Percentiles rank a stretch among this genome's conserved stretches.
Conservation (phyloP, 345 rosid species). For the Dovyalis caffra region DNA sequence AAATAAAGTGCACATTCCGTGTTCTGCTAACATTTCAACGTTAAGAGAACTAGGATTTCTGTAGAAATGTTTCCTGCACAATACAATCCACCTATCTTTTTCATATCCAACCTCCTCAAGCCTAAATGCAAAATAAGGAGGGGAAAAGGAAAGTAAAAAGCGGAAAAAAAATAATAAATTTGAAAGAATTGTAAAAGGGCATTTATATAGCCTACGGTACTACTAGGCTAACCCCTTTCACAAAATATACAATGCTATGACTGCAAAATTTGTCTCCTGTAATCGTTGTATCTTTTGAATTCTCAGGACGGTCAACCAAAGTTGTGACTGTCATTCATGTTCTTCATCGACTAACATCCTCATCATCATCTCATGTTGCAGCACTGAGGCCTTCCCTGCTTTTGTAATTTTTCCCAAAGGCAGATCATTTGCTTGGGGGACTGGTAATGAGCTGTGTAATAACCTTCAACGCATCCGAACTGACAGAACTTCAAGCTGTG, state of each 20-base stretch:
- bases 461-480: slow-evolving; percentile 83
- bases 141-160: no score
- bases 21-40: background rate
- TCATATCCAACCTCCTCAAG: background rate
- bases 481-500: slow-evolving; percentile 92
- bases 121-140: background rate
- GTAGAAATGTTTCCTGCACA: background rate
- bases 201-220: background rate
- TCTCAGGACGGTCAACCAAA: background rate
- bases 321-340: background rate
- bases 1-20: background rate
- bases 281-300: background rate
- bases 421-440: slow-evolving; percentile 95
- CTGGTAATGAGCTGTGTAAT: slow-evolving; percentile 92
- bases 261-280: slow-evolving; percentile 18
- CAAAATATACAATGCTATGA: slow-evolving; percentile 18
- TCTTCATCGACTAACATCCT: background rate
- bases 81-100: background rate
- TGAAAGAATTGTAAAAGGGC: slow-evolving; percentile 9
- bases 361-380: slow-evolving; percentile 74
- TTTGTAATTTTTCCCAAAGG: slow-evolving; percentile 75
- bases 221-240: background rate
- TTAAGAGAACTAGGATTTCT: background rate
- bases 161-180: background rate
- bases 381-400: slow-evolving; percentile 57